Evolutionary conservation across 176 grass and related monocot genomes (phyloP).

Genomic region (Zizania latifolia): DNA sequence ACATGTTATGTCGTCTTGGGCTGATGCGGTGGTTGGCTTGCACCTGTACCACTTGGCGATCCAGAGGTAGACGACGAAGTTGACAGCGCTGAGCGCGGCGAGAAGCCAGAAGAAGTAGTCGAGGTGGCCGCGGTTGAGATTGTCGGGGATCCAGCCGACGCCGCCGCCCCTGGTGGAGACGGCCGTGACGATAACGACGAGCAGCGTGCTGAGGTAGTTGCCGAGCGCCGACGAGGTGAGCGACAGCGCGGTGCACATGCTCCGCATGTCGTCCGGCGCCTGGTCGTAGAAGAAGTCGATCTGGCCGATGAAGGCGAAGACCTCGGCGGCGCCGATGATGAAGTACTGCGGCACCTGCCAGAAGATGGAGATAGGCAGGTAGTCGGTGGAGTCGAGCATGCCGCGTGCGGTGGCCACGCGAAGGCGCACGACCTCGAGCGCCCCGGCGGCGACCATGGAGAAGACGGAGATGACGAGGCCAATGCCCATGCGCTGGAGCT

Average conservation of each 20-base stretch:
- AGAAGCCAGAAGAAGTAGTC: slow-evolving; percentile 60
- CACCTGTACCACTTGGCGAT: slow-evolving; percentile 47
- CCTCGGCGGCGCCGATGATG: slow-evolving; percentile 17
- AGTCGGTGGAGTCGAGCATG: slow-evolving; percentile 11
- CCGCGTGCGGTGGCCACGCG: slow-evolving; percentile 34
- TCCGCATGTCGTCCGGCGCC: slow-evolving; percentile 21
- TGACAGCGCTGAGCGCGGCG: slow-evolving; percentile 28
- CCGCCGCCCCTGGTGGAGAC: slow-evolving; percentile 29
- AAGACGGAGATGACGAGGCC: not conserved
- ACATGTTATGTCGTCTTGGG: too few relatives aligned
- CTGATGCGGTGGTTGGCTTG: not conserved
- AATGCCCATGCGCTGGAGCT: not conserved
- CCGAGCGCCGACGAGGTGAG: slow-evolving; percentile 36
- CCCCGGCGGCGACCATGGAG: not conserved
- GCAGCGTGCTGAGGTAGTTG: slow-evolving; percentile 40
- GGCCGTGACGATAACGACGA: slow-evolving; percentile 23
- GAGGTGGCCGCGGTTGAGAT: slow-evolving; percentile 53
- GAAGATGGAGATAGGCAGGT: slow-evolving; percentile 54
- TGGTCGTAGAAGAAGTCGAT: slow-evolving; percentile 25
- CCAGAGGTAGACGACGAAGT: slow-evolving; percentile 28
- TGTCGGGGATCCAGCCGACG: slow-evolving; percentile 49
- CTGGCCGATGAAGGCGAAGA: slow-evolving; percentile 22
- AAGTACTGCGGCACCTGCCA: slow-evolving; percentile 69
- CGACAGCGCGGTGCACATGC: not conserved
- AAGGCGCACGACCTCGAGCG: not conserved